Evolutionary conservation across 306 rosid species (phyloP), one percentile per base, ranked within the genome.

Genomic region (Inga laurina): DNA sequence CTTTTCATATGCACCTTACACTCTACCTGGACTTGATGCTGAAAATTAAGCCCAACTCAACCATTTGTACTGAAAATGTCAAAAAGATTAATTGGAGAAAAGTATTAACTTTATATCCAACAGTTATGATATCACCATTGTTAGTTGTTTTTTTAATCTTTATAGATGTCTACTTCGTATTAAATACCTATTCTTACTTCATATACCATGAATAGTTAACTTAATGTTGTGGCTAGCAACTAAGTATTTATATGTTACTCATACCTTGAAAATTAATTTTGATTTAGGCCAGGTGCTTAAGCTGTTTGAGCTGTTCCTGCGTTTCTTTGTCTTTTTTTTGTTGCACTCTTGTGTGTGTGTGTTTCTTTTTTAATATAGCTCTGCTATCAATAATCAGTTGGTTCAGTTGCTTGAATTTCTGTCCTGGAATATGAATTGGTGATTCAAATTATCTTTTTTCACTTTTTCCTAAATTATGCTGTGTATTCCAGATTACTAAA

Each of bases 401-500:
- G 19, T 37, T 78, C 66, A 13, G 45, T 72, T 79, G 51, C 41
- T 61, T 68, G 52, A 27, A 71, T 74, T 65, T 43, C 72, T 68
- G 10, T 57, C 64, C 49, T 65, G 51, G 19, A 57, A 19, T 43
- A 32, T 34, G 21, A 37, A 21, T 78, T 37, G 68, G 65, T 57
- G 22, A 12, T 62, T 69, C 41, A 18, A 45, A 34, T 46, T 48
- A 61, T 74, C 59, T 56, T 35, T 75, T 59, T 72, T 78, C 41
- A 32, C 74, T 72, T 68, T 72, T 67, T 51, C 22, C 44, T 83
- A 27, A 44, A 79, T 39, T 77, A 44, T 79, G 14, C 81, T 72
- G 27, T 52, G 3, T 64, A 30, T 80, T 56, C 22, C 86, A 96
- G 99, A 94, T 94, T 70, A 92, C 84, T 39, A 92, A 96, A 88